Percentiles rank a stretch among this genome's conserved stretches.
phyloP scores from a whole-genome alignment of 2,329 filamentous ascomycete genomes.

The Ophiosphaerella korrae region DNA sequence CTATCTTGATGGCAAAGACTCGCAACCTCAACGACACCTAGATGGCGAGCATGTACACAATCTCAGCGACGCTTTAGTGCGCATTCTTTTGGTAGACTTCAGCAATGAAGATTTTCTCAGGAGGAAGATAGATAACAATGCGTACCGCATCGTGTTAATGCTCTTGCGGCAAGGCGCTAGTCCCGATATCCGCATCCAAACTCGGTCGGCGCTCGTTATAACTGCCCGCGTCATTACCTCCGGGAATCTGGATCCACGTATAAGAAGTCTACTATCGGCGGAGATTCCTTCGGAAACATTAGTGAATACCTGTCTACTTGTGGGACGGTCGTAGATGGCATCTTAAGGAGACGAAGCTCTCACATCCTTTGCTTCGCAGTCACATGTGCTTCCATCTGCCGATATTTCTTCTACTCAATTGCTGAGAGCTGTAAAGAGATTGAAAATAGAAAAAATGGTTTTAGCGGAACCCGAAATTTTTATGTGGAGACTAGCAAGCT shows the following conservation, averaged over 20 bases:
- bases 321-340: slow-evolving; percentile 2
- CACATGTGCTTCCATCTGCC: background rate
- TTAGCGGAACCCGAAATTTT: no score
- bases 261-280: slow-evolving; percentile 6
- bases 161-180: slow-evolving; percentile 15
- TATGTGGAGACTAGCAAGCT: no score
- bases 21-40: background rate
- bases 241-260: slow-evolving; percentile 16
- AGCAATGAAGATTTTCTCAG: slow-evolving; percentile 7
- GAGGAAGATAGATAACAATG: slow-evolving; percentile 15
- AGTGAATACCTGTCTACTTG: background rate
- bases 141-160: slow-evolving; percentile 18
- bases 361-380: slow-evolving; percentile 1
- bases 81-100: slow-evolving; percentile 3
- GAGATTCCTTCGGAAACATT: background rate
- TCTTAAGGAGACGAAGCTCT: background rate
- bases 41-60: slow-evolving; percentile 4
- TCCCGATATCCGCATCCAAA: slow-evolving; percentile 11
- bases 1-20: slow-evolving; percentile 9
- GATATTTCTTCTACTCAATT: slow-evolving; percentile 2
- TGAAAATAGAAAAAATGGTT: no score
- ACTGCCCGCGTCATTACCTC: slow-evolving; percentile 11
- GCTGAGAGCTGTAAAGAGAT: slow-evolving; percentile 2
- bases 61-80: slow-evolving; percentile 10
- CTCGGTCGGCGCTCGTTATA: background rate